These are phyloP conservation scores for Castanea mollissima DNA, from an alignment of 306 rosid genomes.

Conservation along the genomic window DNA sequence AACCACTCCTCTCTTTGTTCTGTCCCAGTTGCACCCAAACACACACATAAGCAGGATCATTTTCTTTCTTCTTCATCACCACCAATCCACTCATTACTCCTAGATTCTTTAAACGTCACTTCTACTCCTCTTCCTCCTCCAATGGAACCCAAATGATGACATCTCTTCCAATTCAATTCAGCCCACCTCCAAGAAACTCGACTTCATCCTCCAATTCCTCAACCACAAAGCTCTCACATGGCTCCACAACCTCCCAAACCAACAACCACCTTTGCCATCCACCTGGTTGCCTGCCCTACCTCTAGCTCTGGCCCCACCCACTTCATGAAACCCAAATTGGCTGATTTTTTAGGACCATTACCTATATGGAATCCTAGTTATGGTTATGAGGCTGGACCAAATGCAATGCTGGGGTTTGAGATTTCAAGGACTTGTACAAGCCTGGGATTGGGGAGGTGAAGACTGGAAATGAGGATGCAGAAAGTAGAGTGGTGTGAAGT, in stretches of 20 bases:
- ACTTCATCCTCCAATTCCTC: conserved; percentile 84
- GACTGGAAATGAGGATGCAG: conserved; percentile 66
- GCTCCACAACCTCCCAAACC: not conserved
- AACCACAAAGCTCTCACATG: conserved; percentile 65
- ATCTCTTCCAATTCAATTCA: conserved; percentile 29
- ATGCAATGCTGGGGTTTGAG: conserved; percentile 69
- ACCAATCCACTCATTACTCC: not conserved
- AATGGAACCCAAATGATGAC: conserved; percentile 37
- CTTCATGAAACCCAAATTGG: conserved; percentile 86
- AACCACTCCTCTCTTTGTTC: too few species aligned
- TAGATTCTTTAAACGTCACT: conserved; percentile 1
- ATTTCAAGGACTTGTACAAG: conserved; percentile 57
- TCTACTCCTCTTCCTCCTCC: conserved; percentile 15
- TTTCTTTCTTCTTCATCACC: too few species aligned
- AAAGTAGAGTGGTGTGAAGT: conserved; percentile 19
- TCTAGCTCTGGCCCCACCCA: conserved; percentile 81
- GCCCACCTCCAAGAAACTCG: conserved; percentile 73
- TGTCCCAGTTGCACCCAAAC: too few species aligned
- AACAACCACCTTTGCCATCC: conserved; percentile 40
- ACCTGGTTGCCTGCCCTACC: conserved; percentile 78
- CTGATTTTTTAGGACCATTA: conserved; percentile 62
- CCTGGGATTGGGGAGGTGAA: conserved; percentile 33
- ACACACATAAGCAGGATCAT: too few species aligned
- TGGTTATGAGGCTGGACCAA: conserved; percentile 73
- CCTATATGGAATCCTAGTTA: conserved; percentile 46